Evolutionary conservation across 148 eudicot genomes (phyloP).

Genomic region (Rhododendron mucronatum): DNA sequence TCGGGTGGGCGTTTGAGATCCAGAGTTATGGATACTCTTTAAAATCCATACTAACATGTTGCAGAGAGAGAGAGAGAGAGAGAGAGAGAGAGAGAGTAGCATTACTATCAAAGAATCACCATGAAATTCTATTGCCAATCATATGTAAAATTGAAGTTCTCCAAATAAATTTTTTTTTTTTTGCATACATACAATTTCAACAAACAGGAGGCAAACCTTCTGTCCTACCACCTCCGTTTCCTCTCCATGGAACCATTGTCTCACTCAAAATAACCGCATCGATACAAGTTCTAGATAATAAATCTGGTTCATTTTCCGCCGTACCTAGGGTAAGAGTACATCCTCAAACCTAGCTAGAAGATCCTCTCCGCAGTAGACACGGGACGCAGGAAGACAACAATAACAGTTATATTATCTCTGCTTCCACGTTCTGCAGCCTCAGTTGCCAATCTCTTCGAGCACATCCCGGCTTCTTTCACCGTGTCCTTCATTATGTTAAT

Average conservation of each 20-base stretch:
- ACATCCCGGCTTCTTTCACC: conserved; percentile 90
- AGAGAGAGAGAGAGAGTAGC: neutral
- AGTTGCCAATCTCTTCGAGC: conserved; percentile 89
- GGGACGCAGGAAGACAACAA: conserved; percentile 73
- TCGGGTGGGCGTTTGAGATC: too few species aligned
- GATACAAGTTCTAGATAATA: neutral
- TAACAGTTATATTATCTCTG: conserved; percentile 88
- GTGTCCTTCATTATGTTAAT: conserved; percentile 75
- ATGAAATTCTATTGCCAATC: neutral
- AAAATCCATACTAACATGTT: too few species aligned
- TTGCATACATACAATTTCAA: neutral
- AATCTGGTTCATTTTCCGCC: neutral
- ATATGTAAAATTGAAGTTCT: too few species aligned
- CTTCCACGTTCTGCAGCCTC: conserved; percentile 92
- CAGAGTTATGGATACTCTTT: too few species aligned
- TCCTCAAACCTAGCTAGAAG: conserved; percentile 37
- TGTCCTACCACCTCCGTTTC: neutral
- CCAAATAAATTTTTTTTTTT: too few species aligned
- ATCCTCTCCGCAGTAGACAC: conserved; percentile 96
- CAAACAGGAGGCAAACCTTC: neutral
- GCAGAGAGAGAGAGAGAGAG: too few species aligned
- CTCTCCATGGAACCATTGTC: neutral
- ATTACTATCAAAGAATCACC: neutral
- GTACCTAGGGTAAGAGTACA: neutral
- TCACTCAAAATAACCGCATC: neutral